A percentile compares a stretch with the other conserved stretches of the same genome.
These are phyloP conservation scores for Panicum virgatum DNA, from an alignment of 202 grass and related monocot genomes.

Conservation along the genomic window DNA sequence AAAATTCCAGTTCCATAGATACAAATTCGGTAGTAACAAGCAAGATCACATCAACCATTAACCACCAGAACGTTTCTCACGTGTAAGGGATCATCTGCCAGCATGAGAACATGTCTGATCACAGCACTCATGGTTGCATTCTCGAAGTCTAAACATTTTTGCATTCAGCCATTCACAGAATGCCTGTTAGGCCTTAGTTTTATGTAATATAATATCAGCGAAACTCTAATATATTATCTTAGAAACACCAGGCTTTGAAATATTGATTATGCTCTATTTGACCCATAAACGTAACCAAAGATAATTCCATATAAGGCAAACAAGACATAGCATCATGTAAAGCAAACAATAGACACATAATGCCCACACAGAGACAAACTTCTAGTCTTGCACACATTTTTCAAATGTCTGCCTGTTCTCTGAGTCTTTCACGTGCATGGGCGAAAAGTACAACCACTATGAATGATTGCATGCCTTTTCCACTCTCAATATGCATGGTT, in stretches of 20 bases:
- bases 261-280: not conserved
- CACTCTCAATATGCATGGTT: not conserved
- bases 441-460: not conserved
- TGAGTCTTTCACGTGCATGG: not conserved
- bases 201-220: not conserved
- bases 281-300: not conserved
- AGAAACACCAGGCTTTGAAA: too few species aligned
- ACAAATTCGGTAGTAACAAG: slow-evolving; percentile 13
- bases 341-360: slow-evolving; percentile 1
- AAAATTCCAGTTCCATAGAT: slow-evolving; percentile 5
- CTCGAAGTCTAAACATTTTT: not conserved
- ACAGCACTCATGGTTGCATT: not conserved
- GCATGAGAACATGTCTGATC: not conserved
- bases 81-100: not conserved
- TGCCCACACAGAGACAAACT: not conserved
- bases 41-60: not conserved
- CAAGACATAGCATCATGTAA: slow-evolving; percentile 18
- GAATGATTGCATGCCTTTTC: not conserved
- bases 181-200: not conserved
- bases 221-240: not conserved
- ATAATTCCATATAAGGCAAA: not conserved
- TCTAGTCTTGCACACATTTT: not conserved
- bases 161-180: not conserved
- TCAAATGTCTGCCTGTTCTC: not conserved
- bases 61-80: too few species aligned